Base-by-base conservation (phyloP, 1,284 basidiomycete species). In the Apiotrichum domesticum region DNA sequence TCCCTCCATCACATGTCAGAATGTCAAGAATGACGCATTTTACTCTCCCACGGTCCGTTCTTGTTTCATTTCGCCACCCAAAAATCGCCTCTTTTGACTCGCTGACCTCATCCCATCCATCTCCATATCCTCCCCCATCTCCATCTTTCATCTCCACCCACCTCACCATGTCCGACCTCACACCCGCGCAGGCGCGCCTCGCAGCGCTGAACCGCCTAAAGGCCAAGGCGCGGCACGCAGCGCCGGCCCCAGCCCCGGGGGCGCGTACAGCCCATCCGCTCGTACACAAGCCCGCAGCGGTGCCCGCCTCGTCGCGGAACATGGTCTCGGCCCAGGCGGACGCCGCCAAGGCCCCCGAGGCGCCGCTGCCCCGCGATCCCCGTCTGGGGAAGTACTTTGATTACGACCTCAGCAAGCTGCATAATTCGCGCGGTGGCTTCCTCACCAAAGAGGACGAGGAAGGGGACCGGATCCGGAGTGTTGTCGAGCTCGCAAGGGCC, bases 341-440 rank as follows among this genome's bases (percentile, higher is more conserved):
- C 21, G 21, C 21, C 21, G 61, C 55, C 8, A 58, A 61, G 14
- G 60, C 59, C 9, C 58, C 37, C 0, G 51, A 59, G 0, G 65
- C 63, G 29, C 73, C 73, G 7, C 60, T 77, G 14, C 60, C 67
- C n/a, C 57, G 74, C 7, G 72, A 77, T 65, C 66, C 73, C 10
- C 61, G 67, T 9, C 57, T 77, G 54, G 77, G 78, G 34, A 90
- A 86, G 54, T 95, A 95, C 76, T 91, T 93, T 64, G 92, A 96
- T 63, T 97, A 96, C 83, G 92, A 96, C 73, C 75, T 97, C n/a
- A 89, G 88, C 15, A 97, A 95, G 62, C 67, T 95, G 87, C 86
- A 89, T 65, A 95, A 97, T 71, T 87, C 90, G 3, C 88, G 93
- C 72, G 93, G 93, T 53, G 94, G 93, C 0, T 97, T 96, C 76